Evolutionary conservation across 2,329 filamentous ascomycete species (phyloP).

Genomic region (Graphium sp.): DNA sequence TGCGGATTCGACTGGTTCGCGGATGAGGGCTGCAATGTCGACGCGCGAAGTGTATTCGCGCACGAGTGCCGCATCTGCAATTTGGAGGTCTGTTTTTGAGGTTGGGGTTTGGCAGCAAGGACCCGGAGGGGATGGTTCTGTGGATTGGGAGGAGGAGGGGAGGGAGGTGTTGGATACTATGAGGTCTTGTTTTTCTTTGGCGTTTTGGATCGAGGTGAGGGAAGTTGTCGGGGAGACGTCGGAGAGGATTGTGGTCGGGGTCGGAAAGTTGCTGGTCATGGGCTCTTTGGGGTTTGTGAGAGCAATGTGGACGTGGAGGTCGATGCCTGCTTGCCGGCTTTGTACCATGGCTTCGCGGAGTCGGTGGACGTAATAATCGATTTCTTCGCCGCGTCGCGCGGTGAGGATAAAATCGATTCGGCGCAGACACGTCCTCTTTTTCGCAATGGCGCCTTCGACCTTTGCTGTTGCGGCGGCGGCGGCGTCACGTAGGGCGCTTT

Average conservation of each 20-base stretch:
- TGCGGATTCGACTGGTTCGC: slow-evolving; percentile 35
- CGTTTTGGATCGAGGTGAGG: too few relatives aligned
- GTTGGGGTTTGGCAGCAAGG: too few relatives aligned
- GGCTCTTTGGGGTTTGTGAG: slow-evolving; percentile 22
- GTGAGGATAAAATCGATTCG: slow-evolving; percentile 35
- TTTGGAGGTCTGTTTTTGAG: too few relatives aligned
- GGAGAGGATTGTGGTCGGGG: neutral
- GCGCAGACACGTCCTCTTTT: slow-evolving; percentile 26
- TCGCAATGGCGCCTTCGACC: too few relatives aligned
- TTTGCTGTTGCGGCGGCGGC: too few relatives aligned
- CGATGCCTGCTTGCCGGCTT: slow-evolving; percentile 21
- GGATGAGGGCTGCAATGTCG: slow-evolving; percentile 32
- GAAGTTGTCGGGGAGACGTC: too few relatives aligned
- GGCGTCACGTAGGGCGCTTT: slow-evolving; percentile 32
- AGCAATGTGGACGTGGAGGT: slow-evolving; percentile 34
- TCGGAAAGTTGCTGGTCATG: too few relatives aligned
- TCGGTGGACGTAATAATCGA: slow-evolving; percentile 35
- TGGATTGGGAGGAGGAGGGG: too few relatives aligned
- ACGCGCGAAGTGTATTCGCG: slow-evolving; percentile 28
- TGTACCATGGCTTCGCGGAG: slow-evolving; percentile 25
- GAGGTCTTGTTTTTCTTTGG: too few relatives aligned
- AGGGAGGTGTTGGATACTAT: too few relatives aligned
- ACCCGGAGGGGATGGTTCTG: too few relatives aligned
- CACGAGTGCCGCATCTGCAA: slow-evolving; percentile 17
- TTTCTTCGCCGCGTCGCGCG: slow-evolving; percentile 32